A percentile compares a stretch with the other conserved stretches of the same genome.
Conservation (phyloP, 768 basidiomycete species). For the Leccinum rimulosum region DNA sequence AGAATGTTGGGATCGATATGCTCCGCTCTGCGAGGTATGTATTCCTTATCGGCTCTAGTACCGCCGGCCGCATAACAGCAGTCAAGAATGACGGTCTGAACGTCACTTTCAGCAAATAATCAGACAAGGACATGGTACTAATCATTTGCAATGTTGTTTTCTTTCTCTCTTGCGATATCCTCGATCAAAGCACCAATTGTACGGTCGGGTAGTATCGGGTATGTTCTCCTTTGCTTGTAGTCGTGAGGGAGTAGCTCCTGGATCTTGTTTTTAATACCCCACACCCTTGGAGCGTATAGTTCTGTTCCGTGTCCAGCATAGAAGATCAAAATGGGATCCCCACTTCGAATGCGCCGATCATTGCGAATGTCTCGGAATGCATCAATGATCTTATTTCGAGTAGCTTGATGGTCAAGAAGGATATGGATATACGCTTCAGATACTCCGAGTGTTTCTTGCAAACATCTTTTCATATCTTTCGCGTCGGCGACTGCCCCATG, state of each 20-base stretch:
- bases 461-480: conserved; percentile 34
- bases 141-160: conserved; percentile 43
- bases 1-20: conserved; percentile 1
- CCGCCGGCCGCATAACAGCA: conserved; percentile 44
- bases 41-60: conserved; percentile 20
- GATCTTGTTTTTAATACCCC: conserved; percentile 23
- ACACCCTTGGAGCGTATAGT: conserved; percentile 26
- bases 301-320: conserved; percentile 45
- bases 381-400: conserved; percentile 34
- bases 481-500: conserved; percentile 40
- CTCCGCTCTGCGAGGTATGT: conserved; percentile 4
- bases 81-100: conserved; percentile 45
- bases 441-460: conserved; percentile 30
- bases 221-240: conserved; percentile 20
- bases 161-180: conserved; percentile 36
- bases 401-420: conserved; percentile 38
- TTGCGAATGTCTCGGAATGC: conserved; percentile 22
- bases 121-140: background rate
- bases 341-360: conserved; percentile 25
- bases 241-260: conserved; percentile 33
- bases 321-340: conserved; percentile 40
- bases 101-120: background rate
- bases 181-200: conserved; percentile 39
- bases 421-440: conserved; percentile 34
- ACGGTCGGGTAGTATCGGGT: conserved; percentile 45